Evolutionary conservation across 345 rosid genomes (phyloP), one percentile per base, ranked within the genome.

Genomic region (Brassica nigra): DNA sequence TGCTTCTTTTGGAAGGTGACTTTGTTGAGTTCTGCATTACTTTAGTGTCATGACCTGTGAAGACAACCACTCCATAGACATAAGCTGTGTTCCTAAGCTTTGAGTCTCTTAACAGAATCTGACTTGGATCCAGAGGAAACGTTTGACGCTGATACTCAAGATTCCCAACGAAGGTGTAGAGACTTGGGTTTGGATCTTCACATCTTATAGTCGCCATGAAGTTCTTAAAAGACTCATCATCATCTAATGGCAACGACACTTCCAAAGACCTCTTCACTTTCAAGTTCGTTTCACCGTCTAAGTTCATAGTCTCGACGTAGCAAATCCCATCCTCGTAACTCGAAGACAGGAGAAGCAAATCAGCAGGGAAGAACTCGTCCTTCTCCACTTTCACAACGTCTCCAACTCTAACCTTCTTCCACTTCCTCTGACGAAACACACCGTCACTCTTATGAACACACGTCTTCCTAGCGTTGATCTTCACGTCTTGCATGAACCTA

Each of bases 271-370:
- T 89, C 78, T 93, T 95, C 42, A 92, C 89, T 87, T 95, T 95
- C 84, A 95, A 84, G 83, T 95, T 95, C 12, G 99, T 95, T 80
- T 95, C 99, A 16, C 99, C 99, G 66, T 95, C 99, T 54, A 95
- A 86, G 80, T 95, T 95, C 99, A 95, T 95, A 31, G 99, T 95
- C 90, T 95, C 99, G 39, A 95, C 99, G 69, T 95, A 95, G 78
- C 98, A 93, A 76, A 95, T 89, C 78, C 98, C 99, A 70, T 95
- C 99, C 64, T 91, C 99, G 36, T 93, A 95, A 84, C 90, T 88
- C 0, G 97, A 88, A 6, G 99, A 90, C 89, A 95, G 78, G 30
- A 95, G 86, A 63, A 93, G 90, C 78, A 95, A 81, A 86, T 95
- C 99, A 30, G 98, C 94, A 0, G 99, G 98, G 65, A 95, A 95